phyloP scores from a whole-genome alignment of 2,329 filamentous ascomycete species.

The Beauveria sp. region DNA sequence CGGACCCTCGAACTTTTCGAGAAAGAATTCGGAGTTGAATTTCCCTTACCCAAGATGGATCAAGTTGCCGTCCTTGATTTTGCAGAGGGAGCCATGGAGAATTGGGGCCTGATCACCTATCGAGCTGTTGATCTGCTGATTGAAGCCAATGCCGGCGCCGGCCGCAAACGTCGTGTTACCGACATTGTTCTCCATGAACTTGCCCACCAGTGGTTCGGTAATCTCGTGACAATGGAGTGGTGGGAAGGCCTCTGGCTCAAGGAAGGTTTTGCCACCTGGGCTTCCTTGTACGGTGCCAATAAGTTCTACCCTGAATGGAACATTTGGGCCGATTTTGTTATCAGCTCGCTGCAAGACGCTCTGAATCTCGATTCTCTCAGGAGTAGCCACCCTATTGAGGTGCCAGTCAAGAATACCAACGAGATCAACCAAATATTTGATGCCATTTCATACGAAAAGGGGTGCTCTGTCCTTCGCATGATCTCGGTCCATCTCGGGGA shows the following conservation, averaged over 20 bases:
- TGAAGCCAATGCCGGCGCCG: constrained; percentile 85
- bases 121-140: constrained; percentile 75
- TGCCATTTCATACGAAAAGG: constrained; percentile 95
- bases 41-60: constrained; percentile 36
- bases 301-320: constrained; percentile 97
- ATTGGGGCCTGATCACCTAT: constrained; percentile 95
- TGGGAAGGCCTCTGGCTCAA: constrained; percentile 98
- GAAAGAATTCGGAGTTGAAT: constrained; percentile 81
- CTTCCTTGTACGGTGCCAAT: constrained; percentile 69
- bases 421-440: constrained; percentile 99
- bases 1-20: constrained; percentile 91
- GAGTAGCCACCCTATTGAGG: constrained; percentile 93
- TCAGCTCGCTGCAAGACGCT: constrained; percentile 82
- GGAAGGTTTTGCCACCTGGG: constrained; percentile 67
- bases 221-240: constrained; percentile 96
- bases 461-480: constrained; percentile 95
- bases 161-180: constrained; percentile 84
- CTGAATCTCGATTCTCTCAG: constrained; percentile 81
- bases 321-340: constrained; percentile 93
- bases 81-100: constrained; percentile 94
- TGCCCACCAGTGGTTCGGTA: constrained; percentile 97
- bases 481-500: constrained; percentile 95
- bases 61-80: constrained; percentile 97
- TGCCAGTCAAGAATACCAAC: constrained; percentile 88
- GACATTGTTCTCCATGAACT: constrained; percentile 96